Evolutionary conservation across 805 yeast genomes (phyloP), one percentile per base, ranked within the genome.

Genomic region (Yarrowia bubula): DNA sequence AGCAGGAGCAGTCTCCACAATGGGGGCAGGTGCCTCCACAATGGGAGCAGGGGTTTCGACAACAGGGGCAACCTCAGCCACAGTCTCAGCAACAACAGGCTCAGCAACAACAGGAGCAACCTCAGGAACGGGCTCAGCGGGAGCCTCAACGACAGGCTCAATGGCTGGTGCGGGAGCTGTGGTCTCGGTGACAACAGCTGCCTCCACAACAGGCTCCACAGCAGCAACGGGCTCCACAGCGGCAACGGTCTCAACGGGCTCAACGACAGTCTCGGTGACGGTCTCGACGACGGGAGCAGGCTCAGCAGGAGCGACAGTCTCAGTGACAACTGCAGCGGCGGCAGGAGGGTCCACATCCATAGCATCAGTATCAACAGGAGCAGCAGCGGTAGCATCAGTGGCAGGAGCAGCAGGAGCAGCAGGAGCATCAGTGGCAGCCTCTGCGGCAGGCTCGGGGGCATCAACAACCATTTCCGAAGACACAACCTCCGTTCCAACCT

Each of bases 1-100:
- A 22, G 28, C 28, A 22, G 28, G 28, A 22, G 28, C 28, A 22
- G 28, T 66, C 18, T 53, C 68, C 8, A 48, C 66, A n/a, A n/a
- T n/a, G 7, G n/a, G 22, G 15, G 42, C 15, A 38, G 42, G 42
- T 39, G 62, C 31, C 6, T 22, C 50, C 46, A 18, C 65, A 17
- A 48, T 46, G 35, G 28, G 28, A 22, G 28, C 28, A 22, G 28
- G 28, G 28, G 28, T n/a, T n/a, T n/a, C n/a, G n/a, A n/a, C n/a
- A n/a, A n/a, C n/a, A n/a, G n/a, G n/a, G n/a, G n/a, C n/a, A n/a
- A n/a, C 28, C 28, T 22, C 11, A 15, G 41, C n/a, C 3, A 18
- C 28, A 37, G 31, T 33, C n/a, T n/a, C 63, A 17, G 62, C 4
- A 3, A 9, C 62, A n/a, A 14, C 47, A 32, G 35, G 10, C 47